phyloP scores from a whole-genome alignment of 2,329 filamentous ascomycete genomes.

The Thielaviopsis musarum region DNA sequence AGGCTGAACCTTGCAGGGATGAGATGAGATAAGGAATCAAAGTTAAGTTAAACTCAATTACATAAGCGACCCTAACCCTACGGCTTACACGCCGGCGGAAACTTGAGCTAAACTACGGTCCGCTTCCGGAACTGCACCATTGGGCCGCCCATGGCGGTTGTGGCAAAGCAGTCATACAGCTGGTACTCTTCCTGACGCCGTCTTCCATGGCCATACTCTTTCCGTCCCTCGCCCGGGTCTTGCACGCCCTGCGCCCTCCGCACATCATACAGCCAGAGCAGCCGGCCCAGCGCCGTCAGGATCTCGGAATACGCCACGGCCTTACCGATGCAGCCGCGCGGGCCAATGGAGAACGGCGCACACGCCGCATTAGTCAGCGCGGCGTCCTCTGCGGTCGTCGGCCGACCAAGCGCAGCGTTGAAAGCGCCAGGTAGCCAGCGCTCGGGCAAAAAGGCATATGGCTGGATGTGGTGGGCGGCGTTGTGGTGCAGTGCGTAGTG shows the following conservation, averaged over 20 bases:
- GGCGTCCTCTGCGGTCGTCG: constrained; percentile 33
- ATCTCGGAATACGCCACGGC: constrained; percentile 51
- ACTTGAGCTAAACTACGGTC: constrained; percentile 7
- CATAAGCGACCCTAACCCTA: not conserved
- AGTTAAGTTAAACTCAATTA: not conserved
- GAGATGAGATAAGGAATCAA: too few relatives aligned
- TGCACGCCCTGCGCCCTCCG: constrained; percentile 29
- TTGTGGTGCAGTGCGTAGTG: constrained; percentile 57
- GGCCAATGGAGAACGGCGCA: constrained; percentile 56
- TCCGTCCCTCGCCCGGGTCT: constrained; percentile 35
- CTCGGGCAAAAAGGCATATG: constrained; percentile 44
- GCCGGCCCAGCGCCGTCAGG: constrained; percentile 42
- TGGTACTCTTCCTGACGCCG: constrained; percentile 46
- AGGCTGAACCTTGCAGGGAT: too few relatives aligned
- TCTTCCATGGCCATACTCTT: constrained; percentile 34
- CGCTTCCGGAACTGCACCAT: constrained; percentile 43
- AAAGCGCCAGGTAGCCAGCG: constrained; percentile 41
- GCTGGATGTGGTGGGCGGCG: constrained; percentile 40
- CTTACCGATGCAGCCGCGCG: constrained; percentile 57
- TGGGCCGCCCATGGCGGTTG: constrained; percentile 48
- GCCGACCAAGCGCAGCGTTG: constrained; percentile 21
- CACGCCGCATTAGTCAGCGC: constrained; percentile 48
- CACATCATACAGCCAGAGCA: constrained; percentile 45
- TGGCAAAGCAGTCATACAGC: constrained; percentile 56
- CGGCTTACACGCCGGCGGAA: not conserved